A percentile compares a stretch with the other conserved stretches of the same genome.
Conservation (phyloP, 768 basidiomycete species). For the Leccinum broughii region DNA sequence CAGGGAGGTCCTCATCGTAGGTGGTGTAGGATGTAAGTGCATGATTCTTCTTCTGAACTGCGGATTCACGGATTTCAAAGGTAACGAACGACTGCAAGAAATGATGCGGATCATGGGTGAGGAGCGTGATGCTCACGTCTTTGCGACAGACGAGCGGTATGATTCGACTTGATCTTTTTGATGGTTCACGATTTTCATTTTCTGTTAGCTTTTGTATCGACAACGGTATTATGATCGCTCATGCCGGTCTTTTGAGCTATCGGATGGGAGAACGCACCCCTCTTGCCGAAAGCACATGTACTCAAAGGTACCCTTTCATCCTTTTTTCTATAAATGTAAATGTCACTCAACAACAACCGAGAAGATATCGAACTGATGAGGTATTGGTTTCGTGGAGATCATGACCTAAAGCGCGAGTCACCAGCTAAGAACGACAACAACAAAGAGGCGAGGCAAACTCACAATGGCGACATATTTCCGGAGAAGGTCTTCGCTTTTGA, state of each 20-base stretch:
- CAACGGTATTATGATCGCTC: conserved; percentile 99
- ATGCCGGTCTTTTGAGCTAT: conserved; percentile 89
- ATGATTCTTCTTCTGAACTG: neutral
- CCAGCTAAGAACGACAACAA: conserved; percentile 8
- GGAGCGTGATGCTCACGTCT: conserved; percentile 86
- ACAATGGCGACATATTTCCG: conserved; percentile 57
- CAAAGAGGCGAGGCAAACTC: conserved; percentile 28
- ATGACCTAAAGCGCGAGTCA: conserved; percentile 34
- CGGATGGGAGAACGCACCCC: conserved; percentile 87
- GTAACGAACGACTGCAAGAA: conserved; percentile 89
- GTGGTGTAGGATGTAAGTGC: conserved; percentile 96
- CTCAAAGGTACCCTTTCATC: conserved; percentile 65
- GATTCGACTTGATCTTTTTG: conserved; percentile 16
- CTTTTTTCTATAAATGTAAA: neutral
- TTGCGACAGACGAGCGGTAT: conserved; percentile 94
- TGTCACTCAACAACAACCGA: conserved; percentile 10
- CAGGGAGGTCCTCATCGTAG: conserved; percentile 94
- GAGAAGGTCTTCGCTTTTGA: conserved; percentile 49
- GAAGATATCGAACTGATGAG: conserved; percentile 91
- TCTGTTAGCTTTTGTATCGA: conserved; percentile 94
- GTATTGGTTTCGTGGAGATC: conserved; percentile 89
- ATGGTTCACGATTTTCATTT: neutral
- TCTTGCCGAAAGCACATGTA: conserved; percentile 80
- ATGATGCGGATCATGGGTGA: conserved; percentile 99
- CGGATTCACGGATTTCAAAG: conserved; percentile 40